These are phyloP conservation scores for Candida neerlandica DNA, from an alignment of 1,139 yeast genomes.

Conservation along the genomic window DNA sequence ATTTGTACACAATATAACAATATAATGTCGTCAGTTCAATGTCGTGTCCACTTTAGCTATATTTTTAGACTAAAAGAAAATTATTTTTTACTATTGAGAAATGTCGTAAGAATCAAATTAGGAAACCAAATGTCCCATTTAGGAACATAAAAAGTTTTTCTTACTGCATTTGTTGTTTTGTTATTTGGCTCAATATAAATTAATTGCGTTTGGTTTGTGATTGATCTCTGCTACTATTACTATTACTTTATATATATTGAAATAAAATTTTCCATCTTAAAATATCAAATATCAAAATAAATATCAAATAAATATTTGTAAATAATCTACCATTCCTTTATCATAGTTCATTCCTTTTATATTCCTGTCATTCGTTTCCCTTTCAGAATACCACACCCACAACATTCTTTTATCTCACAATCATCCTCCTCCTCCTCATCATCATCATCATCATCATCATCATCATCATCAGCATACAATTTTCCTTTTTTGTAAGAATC, in stretches of 20 bases:
- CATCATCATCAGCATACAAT: background rate
- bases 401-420: background rate
- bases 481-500: too few relatives aligned
- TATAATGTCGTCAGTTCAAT: background rate
- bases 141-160: background rate
- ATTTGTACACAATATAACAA: background rate
- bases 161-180: too few relatives aligned
- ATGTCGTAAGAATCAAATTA: background rate
- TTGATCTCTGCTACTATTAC: too few relatives aligned
- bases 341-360: background rate
- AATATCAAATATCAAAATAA: too few relatives aligned
- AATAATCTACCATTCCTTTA: too few relatives aligned
- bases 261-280: too few relatives aligned
- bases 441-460: background rate
- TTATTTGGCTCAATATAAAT: too few relatives aligned
- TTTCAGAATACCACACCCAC: background rate
- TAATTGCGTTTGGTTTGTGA: background rate
- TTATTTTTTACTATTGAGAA: background rate
- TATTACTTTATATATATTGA: too few relatives aligned
- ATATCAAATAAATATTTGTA: too few relatives aligned
- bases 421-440: background rate
- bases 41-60: background rate
- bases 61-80: background rate
- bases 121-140: conserved; percentile 1
- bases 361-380: background rate